phyloP scores from a whole-genome alignment of 2,329 filamentous ascomycete species.

The Tothia fuscella region DNA sequence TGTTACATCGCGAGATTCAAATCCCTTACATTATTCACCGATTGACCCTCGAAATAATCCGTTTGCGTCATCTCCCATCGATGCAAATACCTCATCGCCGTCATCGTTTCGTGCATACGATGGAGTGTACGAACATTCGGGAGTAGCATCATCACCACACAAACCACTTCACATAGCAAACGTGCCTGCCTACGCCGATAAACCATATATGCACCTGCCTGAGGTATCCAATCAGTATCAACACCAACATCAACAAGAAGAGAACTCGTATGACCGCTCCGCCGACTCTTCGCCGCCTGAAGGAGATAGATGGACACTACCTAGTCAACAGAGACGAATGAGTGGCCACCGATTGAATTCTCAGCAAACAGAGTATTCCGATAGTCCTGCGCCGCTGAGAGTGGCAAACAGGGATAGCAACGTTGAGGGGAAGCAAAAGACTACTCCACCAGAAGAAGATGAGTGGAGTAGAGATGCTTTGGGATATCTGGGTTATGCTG shows the following conservation, averaged over 20 bases:
- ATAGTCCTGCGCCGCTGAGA: background rate
- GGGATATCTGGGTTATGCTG: slow-evolving; percentile 5
- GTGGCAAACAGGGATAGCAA: background rate
- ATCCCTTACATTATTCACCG: slow-evolving; percentile 3
- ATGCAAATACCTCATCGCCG: too few relatives aligned
- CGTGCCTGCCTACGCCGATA: slow-evolving; percentile 3
- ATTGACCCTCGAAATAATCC: slow-evolving; percentile 9
- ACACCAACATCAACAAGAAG: background rate
- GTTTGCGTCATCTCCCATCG: slow-evolving; percentile 2
- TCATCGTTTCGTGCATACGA: too few relatives aligned
- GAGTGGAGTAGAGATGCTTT: slow-evolving; percentile 2
- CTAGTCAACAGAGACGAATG: slow-evolving; percentile 4
- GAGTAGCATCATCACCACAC: too few relatives aligned
- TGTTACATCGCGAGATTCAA: slow-evolving; percentile 4
- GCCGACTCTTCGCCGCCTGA: background rate
- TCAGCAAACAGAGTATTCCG: background rate
- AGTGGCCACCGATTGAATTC: background rate
- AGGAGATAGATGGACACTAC: slow-evolving; percentile 2
- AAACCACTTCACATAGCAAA: too few relatives aligned
- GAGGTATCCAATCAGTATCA: background rate
- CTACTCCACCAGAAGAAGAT: background rate
- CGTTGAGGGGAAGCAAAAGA: background rate
- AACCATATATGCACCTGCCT: slow-evolving; percentile 1
- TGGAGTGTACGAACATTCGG: too few relatives aligned
- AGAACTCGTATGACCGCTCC: background rate